phyloP scores from a whole-genome alignment of 768 basidiomycete genomes.

The Amanita polypyramis region DNA sequence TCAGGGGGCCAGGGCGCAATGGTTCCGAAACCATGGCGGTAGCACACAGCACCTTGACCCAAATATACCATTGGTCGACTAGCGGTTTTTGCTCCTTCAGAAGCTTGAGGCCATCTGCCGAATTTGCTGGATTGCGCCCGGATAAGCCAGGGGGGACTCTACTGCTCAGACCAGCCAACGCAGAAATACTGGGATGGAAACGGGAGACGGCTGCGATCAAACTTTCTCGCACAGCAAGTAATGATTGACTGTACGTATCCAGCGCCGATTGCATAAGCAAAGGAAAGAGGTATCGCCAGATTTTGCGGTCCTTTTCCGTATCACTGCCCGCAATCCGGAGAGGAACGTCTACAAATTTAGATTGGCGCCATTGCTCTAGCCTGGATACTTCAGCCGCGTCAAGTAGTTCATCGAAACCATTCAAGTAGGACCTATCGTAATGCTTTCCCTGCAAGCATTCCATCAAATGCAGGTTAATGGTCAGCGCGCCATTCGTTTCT shows the following conservation, averaged over 20 bases:
- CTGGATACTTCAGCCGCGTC: slow-evolving; percentile 50
- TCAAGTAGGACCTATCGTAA: slow-evolving; percentile 35
- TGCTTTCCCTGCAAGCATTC: slow-evolving; percentile 44
- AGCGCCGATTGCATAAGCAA: slow-evolving; percentile 47
- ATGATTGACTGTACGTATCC: slow-evolving; percentile 33
- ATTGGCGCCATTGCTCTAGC: slow-evolving; percentile 57
- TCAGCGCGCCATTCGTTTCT: slow-evolving; percentile 16
- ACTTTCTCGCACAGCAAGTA: slow-evolving; percentile 48
- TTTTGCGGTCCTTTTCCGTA: slow-evolving; percentile 51
- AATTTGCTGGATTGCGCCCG: slow-evolving; percentile 25
- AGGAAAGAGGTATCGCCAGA: slow-evolving; percentile 72
- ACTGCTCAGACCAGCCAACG: slow-evolving; percentile 61
- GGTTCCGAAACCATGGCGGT: slow-evolving; percentile 60
- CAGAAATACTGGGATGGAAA: slow-evolving; percentile 62
- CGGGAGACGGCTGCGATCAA: slow-evolving; percentile 59
- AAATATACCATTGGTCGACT: slow-evolving; percentile 74
- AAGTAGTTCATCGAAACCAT: slow-evolving; percentile 57
- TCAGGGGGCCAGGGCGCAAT: slow-evolving; percentile 39
- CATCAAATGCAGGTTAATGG: slow-evolving; percentile 28
- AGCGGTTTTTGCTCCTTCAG: slow-evolving; percentile 46
- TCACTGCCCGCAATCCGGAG: slow-evolving; percentile 66
- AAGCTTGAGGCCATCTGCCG: slow-evolving; percentile 40
- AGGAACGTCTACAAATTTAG: slow-evolving; percentile 42
- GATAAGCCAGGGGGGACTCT: slow-evolving; percentile 38
- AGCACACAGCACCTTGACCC: slow-evolving; percentile 81